Evolutionary conservation across 2,329 filamentous ascomycete species (phyloP).

Genomic region (Sphaerostilbella broomeana): DNA sequence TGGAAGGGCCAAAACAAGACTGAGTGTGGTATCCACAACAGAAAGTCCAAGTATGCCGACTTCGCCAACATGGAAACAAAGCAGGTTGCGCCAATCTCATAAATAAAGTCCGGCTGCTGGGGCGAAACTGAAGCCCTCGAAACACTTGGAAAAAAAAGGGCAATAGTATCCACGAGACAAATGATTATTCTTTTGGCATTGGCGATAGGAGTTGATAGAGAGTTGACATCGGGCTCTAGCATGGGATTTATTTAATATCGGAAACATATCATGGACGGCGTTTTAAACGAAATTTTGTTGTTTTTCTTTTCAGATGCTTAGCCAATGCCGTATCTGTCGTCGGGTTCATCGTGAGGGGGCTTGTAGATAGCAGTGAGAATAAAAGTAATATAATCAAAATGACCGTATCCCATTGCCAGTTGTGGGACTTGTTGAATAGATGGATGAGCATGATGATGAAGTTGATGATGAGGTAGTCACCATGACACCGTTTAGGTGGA

Average conservation of each 20-base stretch:
- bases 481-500: not conserved
- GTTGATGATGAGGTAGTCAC: not conserved
- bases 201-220: slow-evolving; percentile 8
- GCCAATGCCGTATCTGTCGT: too few species aligned
- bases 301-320: too few species aligned
- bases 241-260: slow-evolving; percentile 4
- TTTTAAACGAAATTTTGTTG: slow-evolving; percentile 2
- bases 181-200: slow-evolving; percentile 7
- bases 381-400: not conserved
- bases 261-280: slow-evolving; percentile 11
- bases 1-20: slow-evolving; percentile 97
- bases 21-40: slow-evolving; percentile 98
- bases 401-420: not conserved
- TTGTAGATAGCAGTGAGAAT: slow-evolving; percentile 3
- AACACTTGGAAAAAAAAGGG: too few species aligned
- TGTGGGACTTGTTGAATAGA: not conserved
- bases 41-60: slow-evolving; percentile 85
- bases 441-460: not conserved
- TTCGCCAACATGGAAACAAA: slow-evolving; percentile 67
- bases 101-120: too few species aligned
- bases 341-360: not conserved
- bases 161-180: too few species aligned
- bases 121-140: too few species aligned
- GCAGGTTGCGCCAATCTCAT: slow-evolving; percentile 32
- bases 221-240: slow-evolving; percentile 4